Evolutionary conservation across 1,139 yeast genomes (phyloP), one percentile per base, ranked within the genome.

Genomic region (Nakaseomyces uthaithaninus): DNA sequence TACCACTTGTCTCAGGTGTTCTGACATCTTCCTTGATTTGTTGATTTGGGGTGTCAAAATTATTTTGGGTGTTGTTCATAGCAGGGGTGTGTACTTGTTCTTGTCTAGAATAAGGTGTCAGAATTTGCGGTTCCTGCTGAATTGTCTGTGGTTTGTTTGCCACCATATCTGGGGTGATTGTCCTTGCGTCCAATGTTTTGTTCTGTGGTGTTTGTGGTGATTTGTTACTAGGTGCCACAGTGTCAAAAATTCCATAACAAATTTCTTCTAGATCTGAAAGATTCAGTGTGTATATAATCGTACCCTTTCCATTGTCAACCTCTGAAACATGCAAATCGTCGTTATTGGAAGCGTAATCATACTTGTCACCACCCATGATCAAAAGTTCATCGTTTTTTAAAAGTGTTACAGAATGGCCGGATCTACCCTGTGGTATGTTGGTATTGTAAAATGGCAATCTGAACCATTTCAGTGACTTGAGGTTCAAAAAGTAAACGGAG

Each of bases 361-460:
- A 75, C 49, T 78, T 74, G 59, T 86, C 95, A 45, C 98, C 98
- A 35, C 98, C 98, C 84, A 93, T 80, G 17, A 91, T 77, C 20
- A 89, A 59, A 40, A 91, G 61, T 60, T 80, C 84, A 56, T 84
- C 77, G 38, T 68, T 74, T 16, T 57, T 51, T 39, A 83, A 69
- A 44, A 80, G 75, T 2, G 96, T 80, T 68, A 91, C 69, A 8
- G 95, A 77, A 62, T 91, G 98, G n/a, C 98, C 98, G 47, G 94
- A 84, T 52, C 96, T 75, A 15, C 94, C 78, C 35, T 89, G 82
- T 3, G 97, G 96, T 15, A 59, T 52, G 11, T 77, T 72, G 3
- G 65, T 49, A 11, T 70, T 68, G 45, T 66, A 66, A 19, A 73
- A 70, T 42, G 74, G 65, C 53, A 84, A 72, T 45, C 77, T 77